Percentiles rank a stretch among this genome's conserved stretches.
phyloP scores from a whole-genome alignment of 441 rosid species.

The Populus trichocarpa region DNA sequence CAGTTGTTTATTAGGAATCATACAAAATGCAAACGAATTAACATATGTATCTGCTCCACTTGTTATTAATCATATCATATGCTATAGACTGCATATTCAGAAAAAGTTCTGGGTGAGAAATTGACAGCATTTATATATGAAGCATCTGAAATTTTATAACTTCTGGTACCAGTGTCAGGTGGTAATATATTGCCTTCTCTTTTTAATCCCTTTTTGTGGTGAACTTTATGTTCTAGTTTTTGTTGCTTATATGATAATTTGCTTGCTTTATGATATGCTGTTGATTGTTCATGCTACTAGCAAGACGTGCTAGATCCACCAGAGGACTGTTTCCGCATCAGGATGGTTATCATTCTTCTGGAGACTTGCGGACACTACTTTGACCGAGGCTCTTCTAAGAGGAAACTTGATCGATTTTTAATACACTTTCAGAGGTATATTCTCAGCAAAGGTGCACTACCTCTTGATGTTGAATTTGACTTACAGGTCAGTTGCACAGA shows the following conservation, averaged over 20 bases:
- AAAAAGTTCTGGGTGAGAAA: background rate
- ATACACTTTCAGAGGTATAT: constrained; percentile 91
- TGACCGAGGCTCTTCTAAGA: constrained; percentile 95
- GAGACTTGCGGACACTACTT: constrained; percentile 99
- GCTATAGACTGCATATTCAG: background rate
- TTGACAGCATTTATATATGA: background rate
- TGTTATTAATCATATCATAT: background rate
- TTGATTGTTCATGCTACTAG: constrained; percentile 39
- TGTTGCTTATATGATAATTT: background rate
- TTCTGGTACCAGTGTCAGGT: background rate
- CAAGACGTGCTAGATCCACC: constrained; percentile 92
- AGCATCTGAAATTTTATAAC: background rate
- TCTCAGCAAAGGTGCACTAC: constrained; percentile 79
- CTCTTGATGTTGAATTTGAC: constrained; percentile 95
- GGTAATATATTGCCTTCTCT: background rate
- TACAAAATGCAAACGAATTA: background rate
- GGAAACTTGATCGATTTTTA: constrained; percentile 92
- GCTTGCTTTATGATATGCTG: constrained; percentile 12
- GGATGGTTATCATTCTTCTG: constrained; percentile 90
- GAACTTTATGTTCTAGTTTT: background rate
- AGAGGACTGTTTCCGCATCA: constrained; percentile 93
- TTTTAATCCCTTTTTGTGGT: background rate
- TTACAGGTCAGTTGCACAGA: constrained; percentile 52
- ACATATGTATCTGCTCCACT: background rate
- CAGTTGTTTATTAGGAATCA: background rate